A percentile compares a stretch with the other conserved stretches of the same genome.
These are phyloP conservation scores for Paramarasmius palmivorus DNA, from an alignment of 1,284 basidiomycete species.

Conservation along the genomic window DNA sequence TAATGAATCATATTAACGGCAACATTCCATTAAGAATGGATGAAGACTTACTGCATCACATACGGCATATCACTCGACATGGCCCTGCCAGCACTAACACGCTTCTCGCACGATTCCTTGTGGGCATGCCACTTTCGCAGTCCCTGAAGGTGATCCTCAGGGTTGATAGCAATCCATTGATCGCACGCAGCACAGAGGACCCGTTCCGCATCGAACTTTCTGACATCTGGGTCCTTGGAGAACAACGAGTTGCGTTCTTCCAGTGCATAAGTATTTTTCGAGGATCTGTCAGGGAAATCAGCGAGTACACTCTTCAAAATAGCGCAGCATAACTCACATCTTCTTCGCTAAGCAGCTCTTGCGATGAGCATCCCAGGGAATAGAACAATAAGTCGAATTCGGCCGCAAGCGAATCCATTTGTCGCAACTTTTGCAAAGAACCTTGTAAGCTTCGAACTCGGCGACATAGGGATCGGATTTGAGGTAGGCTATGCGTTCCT, in stretches of 20 bases:
- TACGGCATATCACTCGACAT: not conserved
- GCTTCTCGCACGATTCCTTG: slow-evolving; percentile 45
- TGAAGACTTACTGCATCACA: slow-evolving; percentile 2
- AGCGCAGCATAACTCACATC: slow-evolving; percentile 8
- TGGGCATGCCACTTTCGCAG: slow-evolving; percentile 57
- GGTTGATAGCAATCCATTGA: slow-evolving; percentile 56
- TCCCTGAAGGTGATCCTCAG: slow-evolving; percentile 52
- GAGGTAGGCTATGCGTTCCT: slow-evolving; percentile 75
- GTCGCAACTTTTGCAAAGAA: slow-evolving; percentile 74
- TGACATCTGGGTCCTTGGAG: slow-evolving; percentile 61
- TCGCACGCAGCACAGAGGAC: slow-evolving; percentile 69
- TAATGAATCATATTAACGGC: too few relatives aligned
- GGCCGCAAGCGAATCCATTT: slow-evolving; percentile 81
- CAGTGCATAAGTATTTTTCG: slow-evolving; percentile 53
- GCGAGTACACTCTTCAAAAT: slow-evolving; percentile 2
- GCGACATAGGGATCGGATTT: slow-evolving; percentile 74
- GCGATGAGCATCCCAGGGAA: slow-evolving; percentile 80
- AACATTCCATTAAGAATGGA: too few relatives aligned
- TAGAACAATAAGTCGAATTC: slow-evolving; percentile 82
- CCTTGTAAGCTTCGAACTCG: slow-evolving; percentile 75
- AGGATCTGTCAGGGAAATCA: slow-evolving; percentile 32
- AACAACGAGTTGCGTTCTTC: slow-evolving; percentile 61
- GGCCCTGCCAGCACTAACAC: not conserved
- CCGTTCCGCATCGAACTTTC: slow-evolving; percentile 71
- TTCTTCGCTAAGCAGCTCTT: slow-evolving; percentile 73